A percentile compares a stretch with the other conserved stretches of the same genome.
Evolutionary conservation across 805 yeast genomes (phyloP).

Genomic region (Saccharomycopsis fodiens): DNA sequence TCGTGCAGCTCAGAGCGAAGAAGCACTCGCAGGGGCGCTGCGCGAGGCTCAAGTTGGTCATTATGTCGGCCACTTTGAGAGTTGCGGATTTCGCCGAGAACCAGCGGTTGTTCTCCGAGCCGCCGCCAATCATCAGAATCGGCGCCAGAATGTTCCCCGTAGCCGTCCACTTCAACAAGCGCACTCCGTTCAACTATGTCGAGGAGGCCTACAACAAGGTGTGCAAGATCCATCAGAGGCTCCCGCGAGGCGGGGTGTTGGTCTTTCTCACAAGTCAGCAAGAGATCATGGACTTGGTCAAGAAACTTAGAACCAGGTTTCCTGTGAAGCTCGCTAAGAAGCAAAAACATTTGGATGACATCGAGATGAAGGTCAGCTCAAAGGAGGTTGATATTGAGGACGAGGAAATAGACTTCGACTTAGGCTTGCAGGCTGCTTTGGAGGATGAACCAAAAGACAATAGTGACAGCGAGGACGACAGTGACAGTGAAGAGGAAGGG

Average conservation of each 20-base stretch:
- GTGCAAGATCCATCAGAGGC: conserved; percentile 72
- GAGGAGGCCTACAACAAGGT: conserved; percentile 84
- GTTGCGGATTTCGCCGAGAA: conserved; percentile 92
- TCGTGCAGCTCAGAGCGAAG: conserved; percentile 61
- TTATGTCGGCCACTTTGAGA: conserved; percentile 96
- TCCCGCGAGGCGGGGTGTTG: conserved; percentile 93
- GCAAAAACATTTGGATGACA: conserved; percentile 31
- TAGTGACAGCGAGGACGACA: conserved; percentile 31
- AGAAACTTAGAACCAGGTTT: conserved; percentile 57
- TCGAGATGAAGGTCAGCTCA: conserved; percentile 32
- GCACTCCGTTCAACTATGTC: conserved; percentile 69
- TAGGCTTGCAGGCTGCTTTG: conserved; percentile 21
- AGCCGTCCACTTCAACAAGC: conserved; percentile 77
- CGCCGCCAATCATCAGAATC: conserved; percentile 85
- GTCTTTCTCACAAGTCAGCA: conserved; percentile 92
- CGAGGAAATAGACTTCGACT: conserved; percentile 25
- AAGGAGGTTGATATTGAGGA: conserved; percentile 1
- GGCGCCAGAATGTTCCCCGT: conserved; percentile 95
- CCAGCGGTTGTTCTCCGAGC: conserved; percentile 48
- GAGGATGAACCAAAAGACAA: conserved; percentile 26
- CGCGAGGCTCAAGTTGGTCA: conserved; percentile 69
- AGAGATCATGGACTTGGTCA: conserved; percentile 76
- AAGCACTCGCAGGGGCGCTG: conserved; percentile 42
- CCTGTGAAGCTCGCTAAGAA: conserved; percentile 33
- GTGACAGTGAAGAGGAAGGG: conserved; percentile 48